Base-by-base conservation (phyloP, 805 yeast genomes). In the Yamadazyma takamatsuzukensis region DNA sequence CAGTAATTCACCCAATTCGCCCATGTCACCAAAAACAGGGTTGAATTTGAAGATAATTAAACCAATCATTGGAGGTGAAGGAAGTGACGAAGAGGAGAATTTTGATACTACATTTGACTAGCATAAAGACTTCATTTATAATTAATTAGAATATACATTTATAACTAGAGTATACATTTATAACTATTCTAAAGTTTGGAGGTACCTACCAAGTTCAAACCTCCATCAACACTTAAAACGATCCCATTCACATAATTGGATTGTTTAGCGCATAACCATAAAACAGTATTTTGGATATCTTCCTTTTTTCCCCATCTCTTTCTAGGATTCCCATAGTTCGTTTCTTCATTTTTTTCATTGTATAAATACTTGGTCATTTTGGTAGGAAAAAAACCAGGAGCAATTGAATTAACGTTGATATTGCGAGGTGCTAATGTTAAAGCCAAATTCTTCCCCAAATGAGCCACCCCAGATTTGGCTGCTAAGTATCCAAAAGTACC, bases 301-400 rank as follows among this genome's bases (percentile, higher is more conserved):
- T 66, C 64, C 36, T 70, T 65, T 33, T 41, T 57, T 2, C 86
- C 85, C 28, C 78, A 58, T 42, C 86, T 64, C 32, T 65, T 58
- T 40, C 76, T 59, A 6, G 85, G 85, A 54, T 78, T 79, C 19
- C 49, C 43, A 25, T 51, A 59, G 7, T 41, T 43, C 61, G 76
- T 59, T 4, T 45, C 30, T 17, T 68, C 71, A 6, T 69, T 71
- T 14, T 68, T 54, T 29, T 53, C 54, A 22, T 61, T 66, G 25
- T 79, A 59, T 29, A 79, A 44, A 0, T 80, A 84, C 38, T 71
- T 68, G 17, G 83, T 66, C 84, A 80, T 78, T 55, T 76, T 79
- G 16, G 80, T 71, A 13, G 80, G 80, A 64, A 80, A 76, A 49
- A 78, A 78, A 0, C 86, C 86, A 0, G 86, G 85, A 2, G 83